Conservation (phyloP, 2,329 filamentous ascomycete genomes). For the Arthrinium phaeospermum region DNA sequence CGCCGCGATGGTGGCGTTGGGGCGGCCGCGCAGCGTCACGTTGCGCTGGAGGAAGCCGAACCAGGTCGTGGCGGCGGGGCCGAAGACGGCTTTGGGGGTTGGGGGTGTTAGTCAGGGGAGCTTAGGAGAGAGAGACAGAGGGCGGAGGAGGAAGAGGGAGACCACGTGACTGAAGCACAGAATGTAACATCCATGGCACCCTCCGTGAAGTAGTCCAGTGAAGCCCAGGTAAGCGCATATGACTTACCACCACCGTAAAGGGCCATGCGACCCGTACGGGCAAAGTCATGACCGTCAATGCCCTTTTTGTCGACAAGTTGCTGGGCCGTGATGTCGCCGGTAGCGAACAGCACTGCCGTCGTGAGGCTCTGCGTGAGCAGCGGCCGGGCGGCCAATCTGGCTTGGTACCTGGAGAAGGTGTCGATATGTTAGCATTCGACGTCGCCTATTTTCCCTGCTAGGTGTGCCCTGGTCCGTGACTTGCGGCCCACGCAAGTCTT, state of each 20-base stretch:
- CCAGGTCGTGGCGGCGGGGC: constrained; percentile 87
- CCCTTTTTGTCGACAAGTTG: constrained; percentile 87
- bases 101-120: constrained; percentile 9
- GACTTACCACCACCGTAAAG: constrained; percentile 76
- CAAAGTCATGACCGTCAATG: constrained; percentile 74
- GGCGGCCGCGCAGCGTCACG: constrained; percentile 69
- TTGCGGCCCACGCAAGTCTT: neutral
- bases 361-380: constrained; percentile 90
- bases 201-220: too few relatives aligned
- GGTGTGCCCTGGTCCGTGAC: neutral
- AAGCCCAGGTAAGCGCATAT: neutral
- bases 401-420: constrained; percentile 73
- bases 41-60: constrained; percentile 78
- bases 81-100: constrained; percentile 70
- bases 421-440: neutral
- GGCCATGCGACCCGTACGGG: constrained; percentile 78
- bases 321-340: constrained; percentile 89
- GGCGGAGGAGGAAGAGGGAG: neutral
- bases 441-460: neutral
- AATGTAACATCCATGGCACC: neutral
- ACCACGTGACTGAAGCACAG: neutral
- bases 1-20: constrained; percentile 73
- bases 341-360: constrained; percentile 89
- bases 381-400: constrained; percentile 78
- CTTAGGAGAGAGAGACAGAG: too few relatives aligned